These are phyloP conservation scores for Leccinum fallax DNA, from an alignment of 1,284 basidiomycete genomes.

Conservation along the genomic window DNA sequence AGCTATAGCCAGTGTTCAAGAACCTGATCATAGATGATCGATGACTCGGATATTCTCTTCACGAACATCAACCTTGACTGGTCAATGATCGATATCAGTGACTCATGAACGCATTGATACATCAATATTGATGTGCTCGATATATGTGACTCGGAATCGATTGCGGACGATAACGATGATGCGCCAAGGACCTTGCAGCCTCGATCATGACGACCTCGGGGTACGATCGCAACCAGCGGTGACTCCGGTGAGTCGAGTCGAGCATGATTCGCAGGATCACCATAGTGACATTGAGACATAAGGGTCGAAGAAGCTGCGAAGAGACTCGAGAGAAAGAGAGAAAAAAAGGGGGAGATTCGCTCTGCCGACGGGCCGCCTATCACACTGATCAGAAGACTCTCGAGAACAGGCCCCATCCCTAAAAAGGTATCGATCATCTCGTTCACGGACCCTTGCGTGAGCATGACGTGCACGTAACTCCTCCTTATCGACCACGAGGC, in stretches of 20 bases:
- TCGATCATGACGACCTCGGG: not conserved
- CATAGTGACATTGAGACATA: not conserved
- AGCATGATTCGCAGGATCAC: not conserved
- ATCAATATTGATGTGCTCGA: not conserved
- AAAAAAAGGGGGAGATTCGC: not conserved
- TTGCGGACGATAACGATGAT: not conserved
- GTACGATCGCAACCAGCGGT: not conserved
- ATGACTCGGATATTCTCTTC: not conserved
- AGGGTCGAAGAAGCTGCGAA: not conserved
- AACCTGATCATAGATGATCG: not conserved
- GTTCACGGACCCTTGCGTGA: not conserved
- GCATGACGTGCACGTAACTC: not conserved
- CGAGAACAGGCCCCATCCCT: not conserved
- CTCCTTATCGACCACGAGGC: not conserved
- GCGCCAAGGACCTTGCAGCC: not conserved
- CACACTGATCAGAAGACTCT: not conserved
- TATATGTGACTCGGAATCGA: not conserved
- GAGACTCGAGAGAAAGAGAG: not conserved
- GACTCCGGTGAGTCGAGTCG: not conserved
- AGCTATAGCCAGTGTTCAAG: no score
- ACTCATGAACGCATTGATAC: not conserved
- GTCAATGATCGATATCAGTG: not conserved
- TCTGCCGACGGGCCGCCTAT: not conserved
- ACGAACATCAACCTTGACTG: not conserved
- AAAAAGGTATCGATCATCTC: not conserved